Conservation (phyloP, 2,329 filamentous ascomycete species). For the Fusarium verrucosum region DNA sequence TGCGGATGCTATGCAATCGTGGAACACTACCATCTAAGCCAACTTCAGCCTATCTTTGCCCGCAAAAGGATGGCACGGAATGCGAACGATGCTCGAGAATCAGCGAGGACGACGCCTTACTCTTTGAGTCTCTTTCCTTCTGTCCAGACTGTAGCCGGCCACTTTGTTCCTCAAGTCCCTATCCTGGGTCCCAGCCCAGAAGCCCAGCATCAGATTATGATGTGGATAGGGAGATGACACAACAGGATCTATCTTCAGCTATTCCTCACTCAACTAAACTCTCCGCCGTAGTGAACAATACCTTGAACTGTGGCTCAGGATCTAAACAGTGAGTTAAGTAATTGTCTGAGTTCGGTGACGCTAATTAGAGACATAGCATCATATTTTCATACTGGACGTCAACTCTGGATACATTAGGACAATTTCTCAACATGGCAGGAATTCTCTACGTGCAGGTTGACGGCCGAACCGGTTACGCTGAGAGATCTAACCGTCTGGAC, state of each 20-base stretch:
- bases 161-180: background rate
- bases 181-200: background rate
- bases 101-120: background rate
- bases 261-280: conserved; percentile 6
- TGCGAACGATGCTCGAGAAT: conserved; percentile 10
- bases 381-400: conserved; percentile 22
- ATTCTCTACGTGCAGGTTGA: background rate
- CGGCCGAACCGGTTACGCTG: conserved; percentile 1
- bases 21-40: background rate
- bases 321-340: conserved; percentile 14
- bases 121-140: background rate
- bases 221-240: background rate
- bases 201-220: background rate
- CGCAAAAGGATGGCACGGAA: background rate
- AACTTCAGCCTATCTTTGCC: background rate
- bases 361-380: background rate
- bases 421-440: background rate
- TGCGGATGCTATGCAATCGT: conserved; percentile 15
- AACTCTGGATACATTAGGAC: background rate
- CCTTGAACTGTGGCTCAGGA: too few species aligned
- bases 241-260: too few species aligned
- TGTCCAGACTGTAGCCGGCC: conserved; percentile 10
- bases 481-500: background rate
- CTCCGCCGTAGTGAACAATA: conserved; percentile 6
- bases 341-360: too few species aligned